Evolutionary conservation across 208 protist genomes (phyloP).

Genomic region (Wallacemonas sp.): DNA sequence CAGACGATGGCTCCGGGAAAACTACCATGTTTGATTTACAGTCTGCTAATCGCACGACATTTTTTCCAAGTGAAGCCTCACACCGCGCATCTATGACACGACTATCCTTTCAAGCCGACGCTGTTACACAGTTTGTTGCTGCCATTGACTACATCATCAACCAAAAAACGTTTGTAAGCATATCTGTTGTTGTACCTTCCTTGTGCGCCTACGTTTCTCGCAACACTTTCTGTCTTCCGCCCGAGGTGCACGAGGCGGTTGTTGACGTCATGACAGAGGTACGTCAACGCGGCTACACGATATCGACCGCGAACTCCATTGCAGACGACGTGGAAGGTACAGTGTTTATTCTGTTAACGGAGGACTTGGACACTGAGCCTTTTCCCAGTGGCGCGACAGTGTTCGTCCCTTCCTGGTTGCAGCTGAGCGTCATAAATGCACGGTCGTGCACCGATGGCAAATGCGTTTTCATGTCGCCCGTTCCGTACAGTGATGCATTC

Average conservation of each 20-base stretch:
- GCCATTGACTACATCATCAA: background rate
- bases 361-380: too few relatives aligned
- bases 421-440: background rate
- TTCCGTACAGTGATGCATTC: background rate
- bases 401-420: background rate
- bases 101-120: conserved; percentile 11
- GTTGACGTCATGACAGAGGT: too few relatives aligned
- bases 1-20: too few relatives aligned
- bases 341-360: background rate
- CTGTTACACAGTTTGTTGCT: background rate
- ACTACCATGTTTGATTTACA: conserved; percentile 1
- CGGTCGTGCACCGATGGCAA: background rate
- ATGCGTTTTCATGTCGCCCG: background rate
- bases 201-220: too few relatives aligned
- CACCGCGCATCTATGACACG: too few relatives aligned
- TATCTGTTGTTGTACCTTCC: background rate
- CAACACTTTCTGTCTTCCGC: too few relatives aligned
- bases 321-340: too few relatives aligned
- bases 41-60: background rate
- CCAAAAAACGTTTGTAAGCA: background rate
- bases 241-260: too few relatives aligned
- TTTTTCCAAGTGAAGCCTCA: too few relatives aligned
- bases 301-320: too few relatives aligned
- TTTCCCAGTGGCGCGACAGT: too few relatives aligned
- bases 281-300: too few relatives aligned